Percentiles rank a stretch among this genome's conserved stretches.
phyloP scores from a whole-genome alignment of 768 basidiomycete genomes.

The Trametes cinnabarina region DNA sequence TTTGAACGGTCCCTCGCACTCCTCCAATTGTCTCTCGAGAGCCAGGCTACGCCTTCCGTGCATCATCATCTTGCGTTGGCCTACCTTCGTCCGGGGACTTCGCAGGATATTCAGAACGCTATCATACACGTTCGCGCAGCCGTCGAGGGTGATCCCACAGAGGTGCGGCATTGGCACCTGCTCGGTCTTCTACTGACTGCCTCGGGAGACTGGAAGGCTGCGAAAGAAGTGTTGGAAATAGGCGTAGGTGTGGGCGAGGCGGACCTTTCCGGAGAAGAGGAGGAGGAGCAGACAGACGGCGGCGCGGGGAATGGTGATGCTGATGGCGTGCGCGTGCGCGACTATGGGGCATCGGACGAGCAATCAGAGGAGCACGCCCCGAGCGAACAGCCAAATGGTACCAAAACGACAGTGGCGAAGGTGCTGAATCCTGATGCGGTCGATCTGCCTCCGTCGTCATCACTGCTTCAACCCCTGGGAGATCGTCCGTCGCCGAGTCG shows the following conservation, averaged over 20 bases:
- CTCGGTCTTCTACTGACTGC: conserved; percentile 80
- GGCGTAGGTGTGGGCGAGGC: conserved; percentile 62
- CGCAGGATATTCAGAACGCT: conserved; percentile 66
- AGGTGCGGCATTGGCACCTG: conserved; percentile 86
- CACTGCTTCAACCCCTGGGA: conserved; percentile 44
- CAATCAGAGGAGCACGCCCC: neutral
- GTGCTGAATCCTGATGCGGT: conserved; percentile 1
- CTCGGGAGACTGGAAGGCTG: conserved; percentile 75
- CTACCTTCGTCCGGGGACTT: conserved; percentile 59
- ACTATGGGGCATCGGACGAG: neutral
- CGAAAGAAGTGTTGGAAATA: conserved; percentile 72
- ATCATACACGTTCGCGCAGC: conserved; percentile 65
- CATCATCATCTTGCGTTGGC: conserved; percentile 84
- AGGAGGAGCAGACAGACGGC: neutral
- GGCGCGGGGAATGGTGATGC: neutral
- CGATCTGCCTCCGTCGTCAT: conserved; percentile 19
- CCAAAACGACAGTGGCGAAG: neutral
- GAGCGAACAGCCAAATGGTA: neutral
- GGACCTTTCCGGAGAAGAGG: conserved; percentile 31
- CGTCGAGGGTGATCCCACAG: conserved; percentile 63
- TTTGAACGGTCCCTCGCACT: conserved; percentile 56
- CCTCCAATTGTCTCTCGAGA: conserved; percentile 47
- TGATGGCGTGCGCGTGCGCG: conserved; percentile 11
- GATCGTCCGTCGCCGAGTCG: conserved; percentile 51
- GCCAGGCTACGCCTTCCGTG: conserved; percentile 51